A percentile compares a stretch with the other conserved stretches of the same genome.
Evolutionary conservation across 495 filamentous ascomycete species (phyloP).

Genomic region (Xylaria flabelliformis): DNA sequence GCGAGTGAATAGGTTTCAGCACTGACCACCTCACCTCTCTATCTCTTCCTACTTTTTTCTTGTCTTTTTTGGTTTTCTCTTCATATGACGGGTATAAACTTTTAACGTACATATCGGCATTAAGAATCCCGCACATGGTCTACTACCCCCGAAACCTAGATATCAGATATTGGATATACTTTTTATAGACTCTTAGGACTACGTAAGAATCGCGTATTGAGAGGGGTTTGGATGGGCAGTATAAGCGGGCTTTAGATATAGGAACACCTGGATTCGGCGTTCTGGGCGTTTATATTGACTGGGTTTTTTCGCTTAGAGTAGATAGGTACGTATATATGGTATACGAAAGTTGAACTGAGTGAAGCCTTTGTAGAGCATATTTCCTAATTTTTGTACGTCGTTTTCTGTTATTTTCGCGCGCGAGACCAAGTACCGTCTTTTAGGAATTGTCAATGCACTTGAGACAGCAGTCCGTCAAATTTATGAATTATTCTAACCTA

Average conservation of each 20-base stretch:
- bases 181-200: neutral
- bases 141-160: neutral
- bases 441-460: neutral
- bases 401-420: neutral
- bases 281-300: neutral
- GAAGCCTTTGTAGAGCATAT: neutral
- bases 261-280: neutral
- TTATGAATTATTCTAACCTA: neutral
- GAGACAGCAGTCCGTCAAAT: neutral
- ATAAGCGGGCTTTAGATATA: constrained; percentile 9
- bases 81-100: neutral
- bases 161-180: neutral
- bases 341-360: neutral
- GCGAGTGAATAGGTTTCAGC: constrained; percentile 21
- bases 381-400: neutral
- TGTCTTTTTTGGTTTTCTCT: neutral
- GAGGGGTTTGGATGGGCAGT: neutral
- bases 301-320: neutral
- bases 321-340: neutral
- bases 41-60: neutral
- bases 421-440: neutral
- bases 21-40: neutral
- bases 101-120: neutral
- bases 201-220: neutral
- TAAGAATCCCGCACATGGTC: too few species aligned